phyloP scores from a whole-genome alignment of 2,329 filamentous ascomycete species.

The Diaporthe humulicola region DNA sequence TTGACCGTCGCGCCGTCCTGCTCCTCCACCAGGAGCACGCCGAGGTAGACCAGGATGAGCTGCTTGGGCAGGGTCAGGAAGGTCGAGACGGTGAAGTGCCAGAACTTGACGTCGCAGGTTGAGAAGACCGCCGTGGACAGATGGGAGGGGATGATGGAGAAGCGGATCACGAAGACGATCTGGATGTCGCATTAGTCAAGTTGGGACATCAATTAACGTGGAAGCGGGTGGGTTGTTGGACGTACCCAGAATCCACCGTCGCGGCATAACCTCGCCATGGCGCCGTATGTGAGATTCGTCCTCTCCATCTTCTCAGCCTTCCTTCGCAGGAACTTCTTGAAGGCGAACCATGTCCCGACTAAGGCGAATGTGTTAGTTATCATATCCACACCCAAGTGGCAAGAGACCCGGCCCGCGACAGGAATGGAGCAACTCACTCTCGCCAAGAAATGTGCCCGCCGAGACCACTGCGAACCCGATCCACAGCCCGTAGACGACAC shows the following conservation, averaged over 20 bases:
- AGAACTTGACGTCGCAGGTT: constrained; percentile 57
- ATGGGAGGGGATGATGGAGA: constrained; percentile 56
- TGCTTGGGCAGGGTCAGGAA: constrained; percentile 57
- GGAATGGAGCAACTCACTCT: constrained; percentile 45
- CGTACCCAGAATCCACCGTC: constrained; percentile 56
- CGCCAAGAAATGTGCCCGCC: constrained; percentile 56
- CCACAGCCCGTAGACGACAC: constrained; percentile 57
- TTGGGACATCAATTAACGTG: too few relatives aligned
- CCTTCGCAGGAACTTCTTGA: constrained; percentile 52
- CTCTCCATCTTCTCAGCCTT: constrained; percentile 54
- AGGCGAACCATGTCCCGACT: constrained; percentile 57
- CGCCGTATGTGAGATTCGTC: constrained; percentile 56
- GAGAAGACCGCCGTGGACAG: constrained; percentile 59
- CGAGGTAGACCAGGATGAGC: constrained; percentile 57
- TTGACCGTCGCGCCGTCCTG: constrained; percentile 48
- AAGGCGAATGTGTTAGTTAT: constrained; percentile 12
- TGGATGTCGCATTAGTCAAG: constrained; percentile 37
- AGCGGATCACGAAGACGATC: constrained; percentile 56
- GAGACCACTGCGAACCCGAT: constrained; percentile 56
- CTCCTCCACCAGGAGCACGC: constrained; percentile 51
- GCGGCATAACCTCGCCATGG: constrained; percentile 54
- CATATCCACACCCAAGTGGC: too few relatives aligned
- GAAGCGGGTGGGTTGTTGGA: background rate
- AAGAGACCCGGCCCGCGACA: background rate
- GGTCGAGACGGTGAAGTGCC: constrained; percentile 55